Conservation (phyloP, 139 green algal genomes). For the Parachlorella kessleri region DNA sequence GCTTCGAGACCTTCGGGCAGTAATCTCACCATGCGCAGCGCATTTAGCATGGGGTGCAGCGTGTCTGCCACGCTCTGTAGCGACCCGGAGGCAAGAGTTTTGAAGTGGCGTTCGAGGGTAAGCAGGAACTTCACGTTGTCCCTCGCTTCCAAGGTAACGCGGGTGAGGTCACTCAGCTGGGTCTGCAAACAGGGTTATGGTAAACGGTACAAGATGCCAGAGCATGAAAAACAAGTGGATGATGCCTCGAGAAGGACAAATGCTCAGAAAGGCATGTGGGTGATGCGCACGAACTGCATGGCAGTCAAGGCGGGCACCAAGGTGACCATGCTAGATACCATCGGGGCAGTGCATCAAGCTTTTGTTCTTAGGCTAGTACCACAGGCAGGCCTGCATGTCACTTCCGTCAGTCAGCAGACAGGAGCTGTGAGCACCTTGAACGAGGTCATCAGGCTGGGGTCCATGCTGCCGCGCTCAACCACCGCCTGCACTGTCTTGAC, state of each 20-base stretch:
- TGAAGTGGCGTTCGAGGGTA: constrained; percentile 93
- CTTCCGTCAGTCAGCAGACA: background rate
- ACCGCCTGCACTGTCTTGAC: constrained; percentile 63
- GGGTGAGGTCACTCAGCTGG: constrained; percentile 46
- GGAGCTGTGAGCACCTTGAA: constrained; percentile 41
- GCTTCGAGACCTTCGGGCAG: too few species aligned
- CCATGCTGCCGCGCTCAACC: constrained; percentile 63
- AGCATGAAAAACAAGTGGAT: too few species aligned
- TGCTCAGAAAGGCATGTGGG: too few species aligned
- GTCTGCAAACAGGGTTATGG: too few species aligned
- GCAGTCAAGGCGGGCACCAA: too few species aligned
- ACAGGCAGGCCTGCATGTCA: too few species aligned
- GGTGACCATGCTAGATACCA: too few species aligned
- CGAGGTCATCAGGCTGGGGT: constrained; percentile 70
- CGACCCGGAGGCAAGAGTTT: constrained; percentile 61
- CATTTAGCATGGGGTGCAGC: constrained; percentile 87
- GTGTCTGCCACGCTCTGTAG: constrained; percentile 74
- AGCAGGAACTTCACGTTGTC: constrained; percentile 96
- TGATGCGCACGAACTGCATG: too few species aligned
- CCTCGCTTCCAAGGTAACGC: constrained; percentile 62
- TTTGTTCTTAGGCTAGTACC: too few species aligned
- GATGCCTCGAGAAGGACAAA: too few species aligned
- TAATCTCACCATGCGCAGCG: constrained; percentile 79
- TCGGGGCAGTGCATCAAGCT: too few species aligned
- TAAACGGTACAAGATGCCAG: too few species aligned